Evolutionary conservation across 108 stramenopile species (phyloP).

Genomic region (Skeletonema grethae): DNA sequence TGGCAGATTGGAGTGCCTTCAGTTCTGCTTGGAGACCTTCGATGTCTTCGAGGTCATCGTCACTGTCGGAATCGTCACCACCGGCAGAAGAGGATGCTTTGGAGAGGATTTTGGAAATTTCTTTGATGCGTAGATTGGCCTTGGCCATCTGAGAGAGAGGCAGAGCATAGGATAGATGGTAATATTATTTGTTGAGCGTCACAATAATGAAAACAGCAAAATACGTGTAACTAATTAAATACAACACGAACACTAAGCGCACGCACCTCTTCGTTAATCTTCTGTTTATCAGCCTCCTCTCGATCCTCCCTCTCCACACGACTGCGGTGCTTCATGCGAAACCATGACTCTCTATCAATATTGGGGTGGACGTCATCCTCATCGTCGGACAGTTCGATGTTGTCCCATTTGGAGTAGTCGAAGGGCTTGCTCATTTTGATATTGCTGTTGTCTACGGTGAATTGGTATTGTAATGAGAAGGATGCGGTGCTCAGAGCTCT

Average conservation of each 20-base stretch:
- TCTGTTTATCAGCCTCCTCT: constrained; percentile 87
- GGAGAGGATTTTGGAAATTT: constrained; percentile 61
- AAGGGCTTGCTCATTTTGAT: constrained; percentile 86
- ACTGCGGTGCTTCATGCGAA: constrained; percentile 92
- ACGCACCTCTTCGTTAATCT: constrained; percentile 77
- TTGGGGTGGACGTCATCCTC: constrained; percentile 99
- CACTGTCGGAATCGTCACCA: constrained; percentile 64
- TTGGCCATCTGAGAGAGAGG: constrained; percentile 62
- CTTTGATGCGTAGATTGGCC: constrained; percentile 82
- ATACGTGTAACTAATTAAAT: neutral
- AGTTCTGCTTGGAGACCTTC: constrained; percentile 85
- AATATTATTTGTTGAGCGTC: neutral
- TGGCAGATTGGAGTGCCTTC: constrained; percentile 66
- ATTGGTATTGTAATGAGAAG: too few relatives aligned
- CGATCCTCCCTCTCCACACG: constrained; percentile 94
- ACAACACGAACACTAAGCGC: neutral
- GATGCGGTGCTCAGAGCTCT: too few relatives aligned
- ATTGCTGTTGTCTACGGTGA: too few relatives aligned
- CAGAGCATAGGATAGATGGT: neutral
- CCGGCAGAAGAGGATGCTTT: constrained; percentile 28
- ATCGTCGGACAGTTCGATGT: constrained; percentile 96
- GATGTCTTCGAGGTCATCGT: constrained; percentile 86
- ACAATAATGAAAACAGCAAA: neutral
- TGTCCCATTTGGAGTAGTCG: constrained; percentile 98
- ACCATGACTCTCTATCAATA: constrained; percentile 97